A percentile compares a stretch with the other conserved stretches of the same genome.
Conservation (phyloP, 768 basidiomycete species). For the Saitozyma sp. region DNA sequence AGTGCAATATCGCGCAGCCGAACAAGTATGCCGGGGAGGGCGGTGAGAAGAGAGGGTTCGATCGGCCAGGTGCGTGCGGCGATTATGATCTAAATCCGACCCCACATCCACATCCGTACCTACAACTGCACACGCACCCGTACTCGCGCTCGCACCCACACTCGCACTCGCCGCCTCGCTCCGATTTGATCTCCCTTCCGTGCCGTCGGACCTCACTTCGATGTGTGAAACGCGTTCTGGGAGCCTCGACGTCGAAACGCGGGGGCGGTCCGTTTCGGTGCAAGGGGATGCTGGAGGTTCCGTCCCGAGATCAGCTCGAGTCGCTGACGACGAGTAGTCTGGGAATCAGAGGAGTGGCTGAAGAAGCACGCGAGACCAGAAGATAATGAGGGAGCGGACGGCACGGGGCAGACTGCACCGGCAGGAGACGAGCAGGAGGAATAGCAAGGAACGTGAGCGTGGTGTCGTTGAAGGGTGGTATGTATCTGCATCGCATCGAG, state of each 20-base stretch:
- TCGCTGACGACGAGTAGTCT: slow-evolving; percentile 60
- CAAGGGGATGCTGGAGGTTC: no score
- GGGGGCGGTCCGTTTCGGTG: slow-evolving; percentile 29
- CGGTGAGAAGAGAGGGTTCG: slow-evolving; percentile 32
- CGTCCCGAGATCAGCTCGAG: no score
- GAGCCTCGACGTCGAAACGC: neutral
- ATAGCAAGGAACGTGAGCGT: neutral
- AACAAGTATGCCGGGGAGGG: slow-evolving; percentile 67
- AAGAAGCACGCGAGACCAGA: slow-evolving; percentile 75
- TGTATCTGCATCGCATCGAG: no score
- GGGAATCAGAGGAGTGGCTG: slow-evolving; percentile 96
- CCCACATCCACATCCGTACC: neutral
- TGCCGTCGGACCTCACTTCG: no score
- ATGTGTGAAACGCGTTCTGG: no score
- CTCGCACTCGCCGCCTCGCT: neutral
- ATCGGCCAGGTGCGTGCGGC: slow-evolving; percentile 45
- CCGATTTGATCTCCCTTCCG: no score
- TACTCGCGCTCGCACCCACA: no score
- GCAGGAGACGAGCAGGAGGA: slow-evolving; percentile 11
- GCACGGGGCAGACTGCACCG: slow-evolving; percentile 1
- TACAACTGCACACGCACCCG: neutral
- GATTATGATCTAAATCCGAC: neutral
- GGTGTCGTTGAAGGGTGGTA: no score
- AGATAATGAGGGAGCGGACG: slow-evolving; percentile 61
- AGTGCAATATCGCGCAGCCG: slow-evolving; percentile 73